Base-by-base conservation (phyloP, 305 asterid genomes). In the Fraxinus platypoda region DNA sequence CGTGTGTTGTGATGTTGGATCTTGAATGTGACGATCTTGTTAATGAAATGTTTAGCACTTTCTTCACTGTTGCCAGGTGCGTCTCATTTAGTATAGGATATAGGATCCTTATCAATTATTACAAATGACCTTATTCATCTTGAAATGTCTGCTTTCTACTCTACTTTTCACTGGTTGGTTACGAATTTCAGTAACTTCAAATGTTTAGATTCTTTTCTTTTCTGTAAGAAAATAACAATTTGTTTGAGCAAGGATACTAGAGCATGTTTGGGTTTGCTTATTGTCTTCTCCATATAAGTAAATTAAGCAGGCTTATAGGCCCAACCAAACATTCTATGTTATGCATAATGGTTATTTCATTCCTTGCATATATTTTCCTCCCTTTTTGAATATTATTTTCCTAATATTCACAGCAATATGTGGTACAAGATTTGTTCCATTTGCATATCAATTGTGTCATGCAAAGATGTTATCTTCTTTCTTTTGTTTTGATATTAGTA, bases 1-100 rank as follows among this genome's bases (percentile, higher is more conserved):
- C 98, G 2, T 97, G 95, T 85, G 97, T 97, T 34, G 98, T 94
- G 87, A 94, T 97, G 97, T 91, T 97, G 93, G 98, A 97, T 89
- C 98, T 97, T 75, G 99, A 97, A 84, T 97, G 99, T 84, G 93
- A 93, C 87, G 95, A 97, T 88, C 98, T 97, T 76, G 87, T 94
- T 72, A 86, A 85, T 64, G 94, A 94, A 86, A 97, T 97, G 98
- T 91, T 97, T 85, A 88, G 85, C 70, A 91, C 95, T 37, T 94
- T 94, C 90, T 89, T 97, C 81, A 62, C 89, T 57, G 97, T 92
- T 82, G 95, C 92, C 91, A 95, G 98, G 99, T 97, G 72, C 25
- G 84, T 37, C 41, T 75, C 74, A 84, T 82, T 83, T 70, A 13
- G 74, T 83, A 74, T 68, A 66, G 49, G 72, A 62, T 83, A 74